These are phyloP conservation scores for Ceratonia siliqua DNA, from an alignment of 306 rosid genomes.

Conservation along the genomic window DNA sequence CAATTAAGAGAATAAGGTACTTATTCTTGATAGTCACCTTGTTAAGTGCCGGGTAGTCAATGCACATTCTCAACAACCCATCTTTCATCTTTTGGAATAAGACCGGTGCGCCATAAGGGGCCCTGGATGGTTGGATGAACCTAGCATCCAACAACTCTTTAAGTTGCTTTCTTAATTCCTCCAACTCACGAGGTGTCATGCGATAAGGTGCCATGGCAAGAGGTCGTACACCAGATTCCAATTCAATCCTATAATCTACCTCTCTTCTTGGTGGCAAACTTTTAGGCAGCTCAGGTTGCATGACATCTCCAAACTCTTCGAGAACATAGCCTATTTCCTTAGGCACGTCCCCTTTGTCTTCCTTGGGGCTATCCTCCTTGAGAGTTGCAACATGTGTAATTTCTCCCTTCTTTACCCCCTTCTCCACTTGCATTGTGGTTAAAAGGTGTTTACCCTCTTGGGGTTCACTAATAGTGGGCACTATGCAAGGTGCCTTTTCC, in stretches of 20 bases:
- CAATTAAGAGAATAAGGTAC: not conserved
- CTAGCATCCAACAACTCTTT: not conserved
- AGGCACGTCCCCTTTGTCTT: slow-evolving; percentile 34
- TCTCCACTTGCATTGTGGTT: no score
- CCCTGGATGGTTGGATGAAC: not conserved
- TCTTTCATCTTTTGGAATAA: not conserved
- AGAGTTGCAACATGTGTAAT: not conserved
- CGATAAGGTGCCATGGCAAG: not conserved
- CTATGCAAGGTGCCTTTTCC: slow-evolving; percentile 23
- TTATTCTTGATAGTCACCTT: not conserved
- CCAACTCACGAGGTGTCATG: not conserved
- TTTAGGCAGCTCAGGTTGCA: not conserved
- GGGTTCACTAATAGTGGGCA: not conserved
- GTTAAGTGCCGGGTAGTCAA: not conserved
- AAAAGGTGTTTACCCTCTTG: no score
- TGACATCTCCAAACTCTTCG: not conserved
- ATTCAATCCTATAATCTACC: not conserved
- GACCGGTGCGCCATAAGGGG: not conserved
- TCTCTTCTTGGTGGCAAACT: not conserved
- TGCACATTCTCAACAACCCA: not conserved
- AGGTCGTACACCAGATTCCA: not conserved
- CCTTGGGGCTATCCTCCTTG: slow-evolving; percentile 30
- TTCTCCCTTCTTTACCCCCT: no score
- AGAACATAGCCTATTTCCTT: not conserved
- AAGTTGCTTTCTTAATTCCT: not conserved